Conservation (phyloP, 768 basidiomycete species). For the Lentinula guzmanii region DNA sequence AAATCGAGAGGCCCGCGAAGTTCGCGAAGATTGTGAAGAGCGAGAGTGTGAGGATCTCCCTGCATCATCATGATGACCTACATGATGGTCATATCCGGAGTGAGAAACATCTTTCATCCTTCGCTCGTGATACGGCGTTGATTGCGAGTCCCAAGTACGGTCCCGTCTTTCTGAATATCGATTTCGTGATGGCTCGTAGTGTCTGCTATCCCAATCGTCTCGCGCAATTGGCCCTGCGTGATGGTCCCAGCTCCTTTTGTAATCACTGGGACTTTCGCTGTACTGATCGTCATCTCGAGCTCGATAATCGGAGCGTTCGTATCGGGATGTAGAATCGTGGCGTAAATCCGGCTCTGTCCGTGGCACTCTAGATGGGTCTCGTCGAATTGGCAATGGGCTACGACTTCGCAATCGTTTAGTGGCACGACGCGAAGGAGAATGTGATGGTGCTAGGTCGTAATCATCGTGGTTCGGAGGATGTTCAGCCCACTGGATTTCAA, state of each 20-base stretch:
- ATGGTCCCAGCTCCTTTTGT: not conserved
- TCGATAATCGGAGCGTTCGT: not conserved
- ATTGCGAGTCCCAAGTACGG: not conserved
- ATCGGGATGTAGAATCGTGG: not conserved
- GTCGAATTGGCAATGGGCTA: not conserved
- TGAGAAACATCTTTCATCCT: not conserved
- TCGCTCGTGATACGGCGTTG: not conserved
- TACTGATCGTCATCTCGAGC: not conserved
- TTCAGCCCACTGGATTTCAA: conserved; percentile 62
- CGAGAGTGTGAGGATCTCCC: not conserved
- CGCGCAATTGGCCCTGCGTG: not conserved
- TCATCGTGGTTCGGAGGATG: conserved; percentile 63
- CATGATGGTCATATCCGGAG: not conserved
- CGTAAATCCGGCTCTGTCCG: not conserved
- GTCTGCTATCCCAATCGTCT: not conserved
- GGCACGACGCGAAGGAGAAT: no score
- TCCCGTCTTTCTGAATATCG: not conserved
- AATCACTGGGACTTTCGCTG: not conserved
- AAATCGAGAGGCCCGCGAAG: not conserved
- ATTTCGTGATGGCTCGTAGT: not conserved
- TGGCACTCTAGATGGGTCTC: not conserved
- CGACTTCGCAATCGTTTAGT: not conserved
- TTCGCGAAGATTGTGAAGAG: not conserved
- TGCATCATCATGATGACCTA: not conserved
- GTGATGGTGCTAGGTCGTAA: not conserved